Base-by-base conservation (phyloP, 805 yeast species). In the Candida corydali region DNA sequence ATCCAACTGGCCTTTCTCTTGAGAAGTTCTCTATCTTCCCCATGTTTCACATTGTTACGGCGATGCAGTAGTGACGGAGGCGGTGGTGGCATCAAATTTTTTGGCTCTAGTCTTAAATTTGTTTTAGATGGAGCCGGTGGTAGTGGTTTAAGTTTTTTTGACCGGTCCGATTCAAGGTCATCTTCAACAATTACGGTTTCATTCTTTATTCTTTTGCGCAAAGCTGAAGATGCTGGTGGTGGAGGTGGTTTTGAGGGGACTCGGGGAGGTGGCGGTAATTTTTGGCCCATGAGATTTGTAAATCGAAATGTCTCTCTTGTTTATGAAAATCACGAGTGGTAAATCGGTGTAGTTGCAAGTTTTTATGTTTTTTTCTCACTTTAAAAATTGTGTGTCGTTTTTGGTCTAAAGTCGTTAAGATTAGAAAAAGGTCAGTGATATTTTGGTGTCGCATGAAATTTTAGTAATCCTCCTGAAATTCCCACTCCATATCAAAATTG, bases 1-100 rank as follows among this genome's bases (percentile, higher is more conserved):
- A 71, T 62, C 94, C 93, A 85, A 46, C 71, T 68, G 39, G 68
- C 61, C 42, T 75, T 72, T 37, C 76, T 63, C 17, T 57, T 52
- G 19, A 67, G 65, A 4, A 78, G 57, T 31, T 63, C 66, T 3
- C 42, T 46, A 1, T 29, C 17, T 20, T 29, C 22, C 7, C 16
- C 9, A 10, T 17, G 17, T 4, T 8, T 7, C 3, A 8, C 22
- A 16, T 14, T 17, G n/a, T n/a, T n/a, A n/a, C n/a, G n/a, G n/a
- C n/a, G n/a, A n/a, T n/a, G 63, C 17, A 55, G 54, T 11, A 55
- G 50, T 27, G 37, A 26, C 23, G 43, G 41, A 14, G 46, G 44
- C 22, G 46, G 46, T 12, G 43, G 41, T 10, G 39, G 41, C 8
- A 5, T 17, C 25, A 16, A 26, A 9, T 10, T 26, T 31, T 17